Evolutionary conservation across 768 basidiomycete genomes (phyloP), one percentile per base, ranked within the genome.

Genomic region (Naematelia aurantialba): DNA sequence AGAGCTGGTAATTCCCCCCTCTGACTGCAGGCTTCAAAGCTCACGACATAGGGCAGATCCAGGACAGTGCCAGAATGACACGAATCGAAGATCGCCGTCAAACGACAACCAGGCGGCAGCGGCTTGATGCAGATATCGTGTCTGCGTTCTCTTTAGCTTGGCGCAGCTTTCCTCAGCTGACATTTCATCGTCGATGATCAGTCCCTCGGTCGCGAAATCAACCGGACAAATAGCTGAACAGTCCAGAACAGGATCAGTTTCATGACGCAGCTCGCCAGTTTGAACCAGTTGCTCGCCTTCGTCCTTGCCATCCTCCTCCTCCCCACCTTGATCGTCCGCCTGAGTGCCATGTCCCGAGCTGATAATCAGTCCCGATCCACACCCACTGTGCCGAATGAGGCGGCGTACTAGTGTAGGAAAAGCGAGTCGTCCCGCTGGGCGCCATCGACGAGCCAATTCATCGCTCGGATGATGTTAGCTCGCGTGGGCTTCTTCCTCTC

Each of bases 271-370:
- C n/a, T 19, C 8, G 8, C 8, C 10, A 5, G 10, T 26, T 47
- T 47, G 19, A 47, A 10, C n/a, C n/a, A n/a, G n/a, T 10, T 47
- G 21, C 46, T 21, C 8, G 21, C 46, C 60, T 58, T 65, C 68
- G 34, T 79, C 76, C 59, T 68, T 59, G 25, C 74, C 74, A 53
- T 77, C 75, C 54, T 71, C 72, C 59, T 74, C 72, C 52, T 76
- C 76, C 19, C 76, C 78, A 50, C 73, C 67, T 2, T 78, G 30
- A 76, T 96, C 94, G 61, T 87, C 82, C 0, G 87, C 87, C 78
- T 92, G 92, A 13, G 91, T 92, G 34, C 94, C 94, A 64, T 98
- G 94, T 13, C 93, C 93, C 4, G 91, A 94, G 75, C 90, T 74
- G 27, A 4, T 5, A 19, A 21, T 31, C 29, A 26, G 22, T 19